Evolutionary conservation across 75 land plant genomes (phyloP).

Genomic region (Pinus albicaulis): DNA sequence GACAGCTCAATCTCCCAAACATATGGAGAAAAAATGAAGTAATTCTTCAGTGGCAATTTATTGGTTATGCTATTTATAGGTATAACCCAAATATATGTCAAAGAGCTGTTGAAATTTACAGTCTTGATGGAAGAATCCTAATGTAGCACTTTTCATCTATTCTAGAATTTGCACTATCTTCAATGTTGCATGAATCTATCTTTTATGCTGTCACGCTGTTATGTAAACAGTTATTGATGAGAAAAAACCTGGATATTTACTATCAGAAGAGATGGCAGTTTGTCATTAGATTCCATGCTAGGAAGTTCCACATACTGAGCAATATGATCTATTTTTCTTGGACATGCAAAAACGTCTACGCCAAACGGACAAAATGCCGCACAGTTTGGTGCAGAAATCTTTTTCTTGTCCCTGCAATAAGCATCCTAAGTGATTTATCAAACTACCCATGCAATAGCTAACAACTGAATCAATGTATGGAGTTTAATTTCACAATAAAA

Average conservation of each 20-base stretch:
- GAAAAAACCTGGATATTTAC: conserved; percentile 75
- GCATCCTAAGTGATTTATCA: background rate
- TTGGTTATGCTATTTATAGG: background rate
- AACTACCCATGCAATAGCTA: background rate
- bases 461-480: conserved; percentile 2
- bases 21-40: no score
- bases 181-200: background rate
- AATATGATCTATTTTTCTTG: conserved; percentile 70
- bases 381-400: conserved; percentile 54
- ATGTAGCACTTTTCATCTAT: background rate
- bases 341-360: conserved; percentile 64
- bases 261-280: conserved; percentile 65
- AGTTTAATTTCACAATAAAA: background rate
- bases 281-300: conserved; percentile 23
- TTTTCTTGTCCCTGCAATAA: conserved; percentile 66
- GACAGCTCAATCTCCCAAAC: background rate
- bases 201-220: background rate
- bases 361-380: conserved; percentile 66
- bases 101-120: background rate
- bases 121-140: background rate
- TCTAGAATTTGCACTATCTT: no score
- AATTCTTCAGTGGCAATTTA: no score
- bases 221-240: background rate
- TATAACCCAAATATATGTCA: background rate
- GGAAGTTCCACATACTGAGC: conserved; percentile 84